These are phyloP conservation scores for Myriosclerotinia scirpicola DNA, from an alignment of 2,329 filamentous ascomycete species.

Conservation along the genomic window DNA sequence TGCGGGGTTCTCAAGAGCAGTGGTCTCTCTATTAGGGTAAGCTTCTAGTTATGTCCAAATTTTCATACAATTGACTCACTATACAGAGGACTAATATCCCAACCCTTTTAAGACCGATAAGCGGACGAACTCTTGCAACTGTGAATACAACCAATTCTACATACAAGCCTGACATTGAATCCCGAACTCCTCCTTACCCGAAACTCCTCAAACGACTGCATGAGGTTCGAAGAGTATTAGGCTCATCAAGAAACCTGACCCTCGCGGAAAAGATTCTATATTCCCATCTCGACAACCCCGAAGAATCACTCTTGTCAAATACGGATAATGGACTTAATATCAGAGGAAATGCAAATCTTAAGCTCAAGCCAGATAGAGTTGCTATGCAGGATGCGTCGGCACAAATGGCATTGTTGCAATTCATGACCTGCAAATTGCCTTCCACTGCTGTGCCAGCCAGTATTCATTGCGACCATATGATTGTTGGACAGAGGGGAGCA, in stretches of 20 bases:
- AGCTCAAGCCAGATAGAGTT: slow-evolving; percentile 94
- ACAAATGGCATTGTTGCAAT: slow-evolving; percentile 97
- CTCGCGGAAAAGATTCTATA: slow-evolving; percentile 98
- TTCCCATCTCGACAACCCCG: slow-evolving; percentile 85
- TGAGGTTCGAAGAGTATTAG: slow-evolving; percentile 73
- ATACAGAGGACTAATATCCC: slow-evolving; percentile 27
- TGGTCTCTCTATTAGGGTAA: slow-evolving; percentile 39
- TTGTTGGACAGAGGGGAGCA: slow-evolving; percentile 90
- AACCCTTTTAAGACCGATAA: slow-evolving; percentile 28
- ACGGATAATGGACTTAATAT: slow-evolving; percentile 84
- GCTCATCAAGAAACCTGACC: slow-evolving; percentile 63
- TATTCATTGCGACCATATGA: slow-evolving; percentile 99
- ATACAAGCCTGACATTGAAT: slow-evolving; percentile 37
- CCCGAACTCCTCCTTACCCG: slow-evolving; percentile 68
- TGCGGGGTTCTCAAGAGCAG: slow-evolving; percentile 38
- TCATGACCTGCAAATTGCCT: slow-evolving; percentile 93
- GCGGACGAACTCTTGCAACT: slow-evolving; percentile 37
- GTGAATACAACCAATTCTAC: slow-evolving; percentile 29
- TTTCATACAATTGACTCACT: slow-evolving; percentile 31
- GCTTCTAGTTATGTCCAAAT: slow-evolving; percentile 23
- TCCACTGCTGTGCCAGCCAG: slow-evolving; percentile 91
- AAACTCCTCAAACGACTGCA: slow-evolving; percentile 76
- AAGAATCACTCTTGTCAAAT: slow-evolving; percentile 80
- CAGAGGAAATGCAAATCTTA: slow-evolving; percentile 85
- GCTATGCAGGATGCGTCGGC: slow-evolving; percentile 99